These are phyloP conservation scores for Trametes pubescens DNA, from an alignment of 1,284 basidiomycete species.

Conservation along the genomic window DNA sequence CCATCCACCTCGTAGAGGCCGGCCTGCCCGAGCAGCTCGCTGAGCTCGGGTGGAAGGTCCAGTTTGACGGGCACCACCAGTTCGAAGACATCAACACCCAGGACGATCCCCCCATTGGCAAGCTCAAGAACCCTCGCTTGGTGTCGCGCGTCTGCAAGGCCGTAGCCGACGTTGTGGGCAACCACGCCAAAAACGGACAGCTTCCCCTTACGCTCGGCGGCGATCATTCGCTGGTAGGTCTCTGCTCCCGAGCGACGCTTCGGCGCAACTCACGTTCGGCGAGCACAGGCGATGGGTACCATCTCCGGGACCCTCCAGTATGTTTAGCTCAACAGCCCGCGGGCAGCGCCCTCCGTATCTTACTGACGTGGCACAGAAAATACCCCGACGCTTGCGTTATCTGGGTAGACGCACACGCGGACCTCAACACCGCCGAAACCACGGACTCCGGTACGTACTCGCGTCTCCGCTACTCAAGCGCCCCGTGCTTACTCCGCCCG, in stretches of 20 bases:
- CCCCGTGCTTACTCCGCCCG: conserved; percentile 6
- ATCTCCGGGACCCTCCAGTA: conserved; percentile 84
- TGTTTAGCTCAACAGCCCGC: conserved; percentile 46
- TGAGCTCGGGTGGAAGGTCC: conserved; percentile 88
- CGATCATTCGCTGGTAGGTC: conserved; percentile 90
- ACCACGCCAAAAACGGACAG: conserved; percentile 79
- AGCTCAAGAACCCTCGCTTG: conserved; percentile 87
- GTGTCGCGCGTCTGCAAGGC: conserved; percentile 87
- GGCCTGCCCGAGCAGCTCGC: conserved; percentile 83
- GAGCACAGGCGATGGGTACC: conserved; percentile 86
- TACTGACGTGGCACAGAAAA: conserved; percentile 50
- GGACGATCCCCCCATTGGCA: conserved; percentile 85
- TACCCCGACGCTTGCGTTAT: conserved; percentile 85
- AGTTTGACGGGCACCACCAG: conserved; percentile 89
- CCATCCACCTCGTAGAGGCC: conserved; percentile 86
- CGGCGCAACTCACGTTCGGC: conserved; percentile 19
- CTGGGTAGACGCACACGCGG: conserved; percentile 95
- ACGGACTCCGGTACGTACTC: conserved; percentile 76
- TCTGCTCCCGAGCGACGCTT: conserved; percentile 16
- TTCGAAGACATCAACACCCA: conserved; percentile 81
- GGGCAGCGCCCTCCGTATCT: background rate
- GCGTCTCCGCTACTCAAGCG: background rate
- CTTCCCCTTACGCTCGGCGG: conserved; percentile 95
- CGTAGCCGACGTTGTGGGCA: conserved; percentile 81
- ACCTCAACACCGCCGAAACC: conserved; percentile 92